phyloP scores from a whole-genome alignment of 192 early-diverging fungal species.

The Spizellomyces sp. region DNA sequence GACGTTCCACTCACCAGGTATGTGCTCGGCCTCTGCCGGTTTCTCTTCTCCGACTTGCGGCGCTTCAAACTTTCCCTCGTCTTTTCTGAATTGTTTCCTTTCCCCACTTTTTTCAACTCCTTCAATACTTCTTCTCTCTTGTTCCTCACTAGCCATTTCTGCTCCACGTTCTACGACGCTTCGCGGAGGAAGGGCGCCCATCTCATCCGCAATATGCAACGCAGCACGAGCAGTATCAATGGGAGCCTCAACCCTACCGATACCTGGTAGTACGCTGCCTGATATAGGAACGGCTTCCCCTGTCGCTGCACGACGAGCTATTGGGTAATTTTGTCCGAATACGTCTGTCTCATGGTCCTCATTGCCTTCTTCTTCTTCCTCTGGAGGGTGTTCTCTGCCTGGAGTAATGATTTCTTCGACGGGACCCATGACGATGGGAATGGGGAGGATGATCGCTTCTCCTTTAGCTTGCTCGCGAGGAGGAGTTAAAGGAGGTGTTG shows the following conservation, averaged over 20 bases:
- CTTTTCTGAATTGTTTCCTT: neutral
- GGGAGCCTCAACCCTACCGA: constrained; percentile 4
- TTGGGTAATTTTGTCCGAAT: no score
- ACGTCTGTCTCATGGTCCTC: neutral
- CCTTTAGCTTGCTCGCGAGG: no score
- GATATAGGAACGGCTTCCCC: constrained; percentile 8
- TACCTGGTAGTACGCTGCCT: constrained; percentile 10
- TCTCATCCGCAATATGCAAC: constrained; percentile 5
- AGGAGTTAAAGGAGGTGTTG: no score
- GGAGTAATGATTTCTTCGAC: neutral
- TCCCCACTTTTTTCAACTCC: neutral
- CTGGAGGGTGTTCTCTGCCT: constrained; percentile 1
- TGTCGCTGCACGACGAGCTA: constrained; percentile 10
- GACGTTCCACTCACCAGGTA: constrained; percentile 14
- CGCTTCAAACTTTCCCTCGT: neutral
- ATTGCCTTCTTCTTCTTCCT: neutral
- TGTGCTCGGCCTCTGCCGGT: neutral
- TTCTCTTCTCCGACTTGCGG: neutral
- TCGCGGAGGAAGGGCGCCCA: neutral
- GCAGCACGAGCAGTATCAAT: constrained; percentile 10
- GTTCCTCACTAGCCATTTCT: neutral
- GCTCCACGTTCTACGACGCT: neutral
- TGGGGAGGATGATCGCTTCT: no score
- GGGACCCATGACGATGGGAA: no score
- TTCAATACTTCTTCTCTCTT: neutral